phyloP scores from a whole-genome alignment of 768 basidiomycete species.

The Leccinum subtestaceum region DNA sequence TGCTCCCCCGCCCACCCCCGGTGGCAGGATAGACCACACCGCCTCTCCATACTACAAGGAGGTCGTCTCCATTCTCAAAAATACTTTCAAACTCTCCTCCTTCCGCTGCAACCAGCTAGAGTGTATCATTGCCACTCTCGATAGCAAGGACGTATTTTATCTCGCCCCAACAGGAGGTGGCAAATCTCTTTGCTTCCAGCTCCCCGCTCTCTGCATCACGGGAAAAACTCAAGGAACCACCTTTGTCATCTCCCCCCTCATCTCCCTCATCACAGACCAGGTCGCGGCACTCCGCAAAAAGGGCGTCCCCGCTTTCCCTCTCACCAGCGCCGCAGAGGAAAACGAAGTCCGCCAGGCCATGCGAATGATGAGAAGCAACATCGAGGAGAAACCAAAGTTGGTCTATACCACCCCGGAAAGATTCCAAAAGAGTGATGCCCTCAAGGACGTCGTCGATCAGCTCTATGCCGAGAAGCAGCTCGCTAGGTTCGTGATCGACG shows the following conservation, averaged over 20 bases:
- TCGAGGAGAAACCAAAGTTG: slow-evolving; percentile 52
- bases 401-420: slow-evolving; percentile 94
- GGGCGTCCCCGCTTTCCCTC: slow-evolving; percentile 65
- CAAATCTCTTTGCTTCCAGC: slow-evolving; percentile 85
- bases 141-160: slow-evolving; percentile 85
- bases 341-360: slow-evolving; percentile 40
- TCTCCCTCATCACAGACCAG: slow-evolving; percentile 90
- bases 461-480: slow-evolving; percentile 58
- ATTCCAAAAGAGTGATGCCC: slow-evolving; percentile 57
- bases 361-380: slow-evolving; percentile 41
- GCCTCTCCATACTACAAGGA: slow-evolving; percentile 31
- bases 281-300: slow-evolving; percentile 62
- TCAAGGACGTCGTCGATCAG: slow-evolving; percentile 52
- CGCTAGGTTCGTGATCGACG: slow-evolving; percentile 92
- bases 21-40: slow-evolving; percentile 30
- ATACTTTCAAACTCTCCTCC: slow-evolving; percentile 53
- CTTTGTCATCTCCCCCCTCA: slow-evolving; percentile 85
- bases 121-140: slow-evolving; percentile 77
- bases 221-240: slow-evolving; percentile 81
- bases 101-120: slow-evolving; percentile 88
- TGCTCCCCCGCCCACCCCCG: background rate
- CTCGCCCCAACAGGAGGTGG: slow-evolving; percentile 97
- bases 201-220: slow-evolving; percentile 78
- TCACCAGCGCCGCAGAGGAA: slow-evolving; percentile 54
- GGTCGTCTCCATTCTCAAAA: slow-evolving; percentile 32